Evolutionary conservation across 2,329 filamentous ascomycete species (phyloP).

Genomic region (Penicillium sp.): DNA sequence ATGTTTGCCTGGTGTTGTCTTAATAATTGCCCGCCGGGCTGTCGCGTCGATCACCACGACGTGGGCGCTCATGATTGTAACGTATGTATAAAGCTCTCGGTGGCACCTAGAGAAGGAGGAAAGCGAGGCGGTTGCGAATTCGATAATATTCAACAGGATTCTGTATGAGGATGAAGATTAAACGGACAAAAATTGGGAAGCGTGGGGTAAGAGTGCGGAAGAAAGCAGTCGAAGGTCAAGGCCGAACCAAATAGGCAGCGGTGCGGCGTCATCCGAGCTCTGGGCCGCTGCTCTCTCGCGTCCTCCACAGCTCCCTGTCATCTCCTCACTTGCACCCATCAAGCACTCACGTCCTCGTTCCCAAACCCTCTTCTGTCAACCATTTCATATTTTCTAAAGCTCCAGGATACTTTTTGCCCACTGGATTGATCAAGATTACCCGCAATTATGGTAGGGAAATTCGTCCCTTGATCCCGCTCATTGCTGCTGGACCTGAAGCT

Average conservation of each 20-base stretch:
- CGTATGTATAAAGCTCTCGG: constrained; percentile 10
- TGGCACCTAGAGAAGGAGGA: too few relatives aligned
- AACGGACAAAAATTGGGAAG: not conserved
- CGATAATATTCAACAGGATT: not conserved
- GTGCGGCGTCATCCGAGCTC: constrained; percentile 41
- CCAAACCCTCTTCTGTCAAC: constrained; percentile 15
- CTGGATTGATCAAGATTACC: constrained; percentile 24
- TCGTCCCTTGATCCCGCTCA: constrained; percentile 18
- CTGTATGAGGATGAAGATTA: not conserved
- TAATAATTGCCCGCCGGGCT: constrained; percentile 76
- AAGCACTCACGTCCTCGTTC: constrained; percentile 22
- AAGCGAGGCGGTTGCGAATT: not conserved
- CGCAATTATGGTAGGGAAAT: constrained; percentile 31
- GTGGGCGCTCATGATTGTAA: constrained; percentile 73
- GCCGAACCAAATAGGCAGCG: constrained; percentile 33
- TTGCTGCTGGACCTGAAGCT: constrained; percentile 35
- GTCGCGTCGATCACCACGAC: constrained; percentile 85
- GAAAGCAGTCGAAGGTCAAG: constrained; percentile 32
- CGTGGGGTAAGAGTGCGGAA: constrained; percentile 28
- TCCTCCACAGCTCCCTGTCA: constrained; percentile 37
- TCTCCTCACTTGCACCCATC: constrained; percentile 30
- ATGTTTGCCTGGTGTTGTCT: constrained; percentile 79
- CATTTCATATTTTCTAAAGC: constrained; percentile 16
- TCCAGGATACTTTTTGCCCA: constrained; percentile 12
- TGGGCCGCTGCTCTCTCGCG: constrained; percentile 22